Evolutionary conservation across 768 basidiomycete genomes (phyloP), one percentile per base, ranked within the genome.

Genomic region (Kwoniella sp.): DNA sequence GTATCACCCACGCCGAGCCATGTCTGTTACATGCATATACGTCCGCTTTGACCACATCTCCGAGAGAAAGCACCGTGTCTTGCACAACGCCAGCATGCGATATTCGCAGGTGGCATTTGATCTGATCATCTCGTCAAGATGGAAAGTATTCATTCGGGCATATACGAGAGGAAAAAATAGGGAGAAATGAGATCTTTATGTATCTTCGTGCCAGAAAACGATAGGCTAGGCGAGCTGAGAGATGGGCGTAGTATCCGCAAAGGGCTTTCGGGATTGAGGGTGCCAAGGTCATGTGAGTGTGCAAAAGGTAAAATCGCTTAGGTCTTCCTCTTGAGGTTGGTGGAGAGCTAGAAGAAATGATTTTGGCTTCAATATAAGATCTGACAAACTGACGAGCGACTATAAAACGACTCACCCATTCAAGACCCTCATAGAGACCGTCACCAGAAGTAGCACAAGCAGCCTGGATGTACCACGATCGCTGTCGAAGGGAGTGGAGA

Each of bases 371-470:
- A n/a, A n/a, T n/a, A n/a, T n/a, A n/a, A n/a, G n/a, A n/a, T n/a
- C n/a, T n/a, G n/a, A n/a, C n/a, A n/a, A n/a, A n/a, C n/a, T 25
- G 17, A 17, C 25, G 17, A 10, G 40, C 21, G n/a, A n/a, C n/a
- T n/a, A n/a, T n/a, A n/a, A n/a, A n/a, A 5, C 48, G 48, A 68
- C 80, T 71, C 47, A 82, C 81, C 95, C 93, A 97, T 83, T 97
- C 94, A 73, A 96, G 85, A 82, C 95, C 95, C 83, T 97, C 95
- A 81, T 98, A 98, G 63, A 98, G 85, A 83, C 96, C 96, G 80
- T 98, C 96, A 70, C 95, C 96, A 72, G 91, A 94, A 49, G 96
- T 97, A 60, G 96, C 96, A 79, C 95, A 99, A 49, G 96, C 93
- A 70, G 95, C 91, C 91, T 99, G 82, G 65, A 97, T 95, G 81